phyloP scores from a whole-genome alignment of 2,329 filamentous ascomycete genomes.

The Penicillium sp. region DNA sequence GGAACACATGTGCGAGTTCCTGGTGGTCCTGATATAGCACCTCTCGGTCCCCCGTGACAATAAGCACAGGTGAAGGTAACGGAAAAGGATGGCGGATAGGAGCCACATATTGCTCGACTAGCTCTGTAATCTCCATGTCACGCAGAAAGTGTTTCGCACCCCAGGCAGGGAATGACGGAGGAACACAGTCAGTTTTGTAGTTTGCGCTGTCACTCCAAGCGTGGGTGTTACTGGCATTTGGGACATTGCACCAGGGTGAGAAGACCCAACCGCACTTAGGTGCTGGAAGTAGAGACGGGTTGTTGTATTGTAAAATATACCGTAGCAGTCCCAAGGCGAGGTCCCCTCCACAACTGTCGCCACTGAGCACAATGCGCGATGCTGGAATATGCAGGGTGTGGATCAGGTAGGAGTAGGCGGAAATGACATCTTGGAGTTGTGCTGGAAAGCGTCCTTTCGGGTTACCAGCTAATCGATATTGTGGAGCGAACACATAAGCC shows the following conservation, averaged over 20 bases:
- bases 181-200: conserved; percentile 17
- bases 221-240: conserved; percentile 3
- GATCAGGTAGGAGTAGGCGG: conserved; percentile 21
- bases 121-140: conserved; percentile 6
- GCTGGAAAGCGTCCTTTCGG: conserved; percentile 22
- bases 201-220: conserved; percentile 3
- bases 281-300: conserved; percentile 9
- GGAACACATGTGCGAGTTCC: conserved; percentile 5
- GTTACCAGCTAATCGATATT: conserved; percentile 22
- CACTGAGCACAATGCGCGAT: conserved; percentile 20
- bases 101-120: conserved; percentile 13
- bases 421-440: conserved; percentile 23
- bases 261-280: conserved; percentile 16
- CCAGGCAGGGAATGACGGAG: conserved; percentile 11
- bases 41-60: conserved; percentile 16
- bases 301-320: conserved; percentile 14
- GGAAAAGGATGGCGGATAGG: conserved; percentile 17
- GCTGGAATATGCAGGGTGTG: conserved; percentile 18
- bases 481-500: conserved; percentile 13
- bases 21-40: conserved; percentile 10
- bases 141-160: conserved; percentile 14
- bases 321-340: conserved; percentile 21
- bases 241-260: conserved; percentile 17
- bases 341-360: conserved; percentile 23
- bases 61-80: conserved; percentile 17